Conservation (phyloP, 805 yeast genomes). For the Ogataea dorogensis region DNA sequence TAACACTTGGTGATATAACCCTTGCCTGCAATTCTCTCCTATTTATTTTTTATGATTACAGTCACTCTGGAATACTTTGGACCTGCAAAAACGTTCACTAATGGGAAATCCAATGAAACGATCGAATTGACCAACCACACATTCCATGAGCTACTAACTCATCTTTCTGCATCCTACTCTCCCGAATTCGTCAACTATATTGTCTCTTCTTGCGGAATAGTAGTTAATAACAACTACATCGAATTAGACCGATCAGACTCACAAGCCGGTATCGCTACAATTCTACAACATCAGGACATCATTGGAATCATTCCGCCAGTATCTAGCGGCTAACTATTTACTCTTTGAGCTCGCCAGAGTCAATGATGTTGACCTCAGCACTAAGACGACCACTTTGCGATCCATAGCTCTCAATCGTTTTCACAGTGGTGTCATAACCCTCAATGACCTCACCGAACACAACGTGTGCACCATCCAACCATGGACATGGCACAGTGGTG, state of each 20-base stretch:
- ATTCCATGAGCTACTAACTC: constrained; percentile 8
- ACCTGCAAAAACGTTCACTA: constrained; percentile 32
- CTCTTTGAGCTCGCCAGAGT: constrained; percentile 54
- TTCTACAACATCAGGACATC: constrained; percentile 19
- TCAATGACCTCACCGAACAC: constrained; percentile 91
- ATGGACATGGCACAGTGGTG: constrained; percentile 82
- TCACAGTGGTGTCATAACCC: constrained; percentile 79
- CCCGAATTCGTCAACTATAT: constrained; percentile 24
- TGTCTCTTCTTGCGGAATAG: constrained; percentile 28
- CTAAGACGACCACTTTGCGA: constrained; percentile 46
- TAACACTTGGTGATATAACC: too few species aligned
- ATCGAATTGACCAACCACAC: constrained; percentile 5
- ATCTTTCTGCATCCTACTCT: constrained; percentile 14
- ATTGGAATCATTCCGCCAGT: constrained; percentile 34
- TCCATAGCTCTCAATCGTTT: constrained; percentile 72
- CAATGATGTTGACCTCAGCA: constrained; percentile 50
- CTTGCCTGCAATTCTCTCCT: too few species aligned
- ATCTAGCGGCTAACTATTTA: constrained; percentile 28
- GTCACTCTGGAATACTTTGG: constrained; percentile 32
- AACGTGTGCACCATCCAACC: constrained; percentile 94
- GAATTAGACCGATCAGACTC: constrained; percentile 16
- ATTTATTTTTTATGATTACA: constrained; percentile 10
- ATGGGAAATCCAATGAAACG: constrained; percentile 16
- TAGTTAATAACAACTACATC: constrained; percentile 29
- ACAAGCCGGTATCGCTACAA: constrained; percentile 10